Evolutionary conservation across 139 green algal species (phyloP), one percentile per base, ranked within the genome.

Genomic region (Volvox reticuliferus): DNA sequence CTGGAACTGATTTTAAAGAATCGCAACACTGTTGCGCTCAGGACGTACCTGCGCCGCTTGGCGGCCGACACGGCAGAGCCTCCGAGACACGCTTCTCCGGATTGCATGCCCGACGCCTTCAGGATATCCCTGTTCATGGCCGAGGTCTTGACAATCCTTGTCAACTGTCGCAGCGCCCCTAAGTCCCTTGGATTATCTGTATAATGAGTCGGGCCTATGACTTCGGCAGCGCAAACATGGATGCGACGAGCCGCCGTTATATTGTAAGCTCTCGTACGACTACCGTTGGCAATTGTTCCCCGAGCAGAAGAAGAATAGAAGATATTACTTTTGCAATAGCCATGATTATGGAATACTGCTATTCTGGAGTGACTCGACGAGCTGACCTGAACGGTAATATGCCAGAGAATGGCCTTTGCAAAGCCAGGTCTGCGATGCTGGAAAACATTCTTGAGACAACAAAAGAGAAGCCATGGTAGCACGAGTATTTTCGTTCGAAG

Each of bases 341-440:
- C 44, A 55, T 55, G 44, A 55, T 55, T 55, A 55, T 9, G 5
- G 44, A 55, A 55, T 55, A 55, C 5, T 55, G 5, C 9, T 55
- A 55, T 55, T 55, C 5, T 55, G 44, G 44, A 55, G 5, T 73
- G 21, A 73, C 21, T 73, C 16, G 12, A 73, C 65, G 24, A 2
- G 65, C 65, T 28, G 65, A 30, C 21, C 24, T 73, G 6, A 73
- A 73, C 65, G 65, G 65, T 28, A 73, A 30, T 73, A 3, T 5
- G 65, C 65, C 65, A 73, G 16, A 73, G 65, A 2, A 24, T 73
- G 65, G 65, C 9, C 12, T 63, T 22, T 26, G 14, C 1, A 55
- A 63, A 84, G 21, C 78, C 78, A 35, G 78, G 78, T 32, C 78
- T 84, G 36, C 35, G 78, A 37, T 84, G 78, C 37, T 90, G 86